These are phyloP conservation scores for Ascoidea asiatica DNA, from an alignment of 805 yeast species.

Conservation along the genomic window DNA sequence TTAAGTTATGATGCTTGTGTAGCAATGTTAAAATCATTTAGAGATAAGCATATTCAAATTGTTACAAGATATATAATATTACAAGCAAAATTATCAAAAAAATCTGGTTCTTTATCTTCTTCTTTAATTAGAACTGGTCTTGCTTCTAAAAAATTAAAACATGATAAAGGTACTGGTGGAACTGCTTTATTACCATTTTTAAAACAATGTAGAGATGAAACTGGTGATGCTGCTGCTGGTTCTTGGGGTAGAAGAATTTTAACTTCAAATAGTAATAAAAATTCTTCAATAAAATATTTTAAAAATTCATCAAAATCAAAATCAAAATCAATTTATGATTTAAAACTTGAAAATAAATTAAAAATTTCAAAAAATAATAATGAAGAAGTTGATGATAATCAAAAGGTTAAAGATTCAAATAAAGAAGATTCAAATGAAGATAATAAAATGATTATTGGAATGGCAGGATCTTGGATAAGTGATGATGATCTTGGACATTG, in stretches of 20 bases:
- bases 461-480: too few relatives aligned
- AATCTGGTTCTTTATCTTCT: slow-evolving; percentile 33
- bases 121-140: slow-evolving; percentile 54
- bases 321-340: too few relatives aligned
- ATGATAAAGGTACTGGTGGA: slow-evolving; percentile 84
- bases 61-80: slow-evolving; percentile 78
- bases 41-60: slow-evolving; percentile 89
- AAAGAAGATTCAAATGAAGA: too few relatives aligned
- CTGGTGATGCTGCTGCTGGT: slow-evolving; percentile 89
- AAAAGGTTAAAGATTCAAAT: too few relatives aligned
- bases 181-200: slow-evolving; percentile 82
- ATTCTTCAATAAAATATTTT: too few relatives aligned
- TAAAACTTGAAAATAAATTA: too few relatives aligned
- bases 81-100: slow-evolving; percentile 50
- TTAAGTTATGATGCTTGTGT: slow-evolving; percentile 79
- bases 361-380: too few relatives aligned
- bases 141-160: slow-evolving; percentile 32
- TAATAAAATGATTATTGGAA: too few relatives aligned
- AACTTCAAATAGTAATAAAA: too few relatives aligned
- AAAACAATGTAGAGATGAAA: slow-evolving; percentile 92
- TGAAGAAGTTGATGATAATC: too few relatives aligned
- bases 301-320: too few relatives aligned
- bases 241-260: slow-evolving; percentile 74
- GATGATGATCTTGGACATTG: too few relatives aligned
- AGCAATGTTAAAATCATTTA: slow-evolving; percentile 75